Evolutionary conservation across 495 filamentous ascomycete species (phyloP).

Genomic region (Ramalina intermedia): DNA sequence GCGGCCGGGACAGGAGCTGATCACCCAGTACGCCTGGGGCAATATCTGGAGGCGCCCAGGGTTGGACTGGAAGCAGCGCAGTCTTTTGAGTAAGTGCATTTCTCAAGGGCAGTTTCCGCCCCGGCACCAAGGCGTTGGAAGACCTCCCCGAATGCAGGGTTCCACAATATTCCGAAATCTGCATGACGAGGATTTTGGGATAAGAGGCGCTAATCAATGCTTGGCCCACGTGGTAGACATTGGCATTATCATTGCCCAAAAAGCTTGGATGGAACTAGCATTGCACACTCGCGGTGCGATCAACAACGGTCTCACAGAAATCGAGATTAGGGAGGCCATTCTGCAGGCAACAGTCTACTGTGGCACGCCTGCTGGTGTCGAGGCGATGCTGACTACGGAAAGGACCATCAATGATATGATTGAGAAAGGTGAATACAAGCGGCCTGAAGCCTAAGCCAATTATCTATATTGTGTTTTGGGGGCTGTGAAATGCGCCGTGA

Average conservation of each 20-base stretch:
- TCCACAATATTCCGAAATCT: constrained; percentile 24
- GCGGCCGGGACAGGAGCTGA: constrained; percentile 34
- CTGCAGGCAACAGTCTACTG: constrained; percentile 41
- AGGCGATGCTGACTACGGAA: constrained; percentile 30
- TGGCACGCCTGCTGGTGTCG: constrained; percentile 40
- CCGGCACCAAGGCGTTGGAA: too few species aligned
- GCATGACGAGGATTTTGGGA: not conserved
- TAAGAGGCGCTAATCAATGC: not conserved
- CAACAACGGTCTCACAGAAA: constrained; percentile 36
- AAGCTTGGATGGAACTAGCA: constrained; percentile 30
- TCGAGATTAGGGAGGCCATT: constrained; percentile 41
- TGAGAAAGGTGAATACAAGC: not conserved
- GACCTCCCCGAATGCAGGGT: too few species aligned
- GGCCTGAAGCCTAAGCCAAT: not conserved
- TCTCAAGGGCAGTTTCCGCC: constrained; percentile 20
- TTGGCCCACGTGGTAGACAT: not conserved
- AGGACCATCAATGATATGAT: constrained; percentile 14
- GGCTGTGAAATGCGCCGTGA: too few species aligned
- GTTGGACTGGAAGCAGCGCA: constrained; percentile 36
- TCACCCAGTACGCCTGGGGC: constrained; percentile 42
- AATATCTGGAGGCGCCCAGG: constrained; percentile 39
- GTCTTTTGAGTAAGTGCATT: constrained; percentile 38
- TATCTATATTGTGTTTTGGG: too few species aligned
- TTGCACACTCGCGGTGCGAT: constrained; percentile 38
- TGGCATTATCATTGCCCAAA: constrained; percentile 1